These are phyloP conservation scores for Ceratobasidium theobromae DNA, from an alignment of 1,284 basidiomycete genomes.

Conservation along the genomic window DNA sequence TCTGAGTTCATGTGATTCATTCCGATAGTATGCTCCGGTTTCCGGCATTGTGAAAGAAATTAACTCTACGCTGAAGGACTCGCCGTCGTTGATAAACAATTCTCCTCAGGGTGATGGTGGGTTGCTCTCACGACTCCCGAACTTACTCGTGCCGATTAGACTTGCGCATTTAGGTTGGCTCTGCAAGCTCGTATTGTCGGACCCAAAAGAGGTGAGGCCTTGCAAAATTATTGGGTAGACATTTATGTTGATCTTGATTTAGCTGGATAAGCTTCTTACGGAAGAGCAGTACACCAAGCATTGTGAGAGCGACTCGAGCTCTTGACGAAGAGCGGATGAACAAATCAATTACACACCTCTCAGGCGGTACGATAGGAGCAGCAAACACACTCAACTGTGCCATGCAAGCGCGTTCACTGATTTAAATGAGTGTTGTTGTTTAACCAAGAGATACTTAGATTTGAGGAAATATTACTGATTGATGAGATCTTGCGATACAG, in stretches of 20 bases:
- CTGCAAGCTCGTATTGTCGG: conserved; percentile 85
- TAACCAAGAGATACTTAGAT: not conserved
- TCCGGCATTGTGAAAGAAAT: conserved; percentile 81
- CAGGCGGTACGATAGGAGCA: conserved; percentile 8
- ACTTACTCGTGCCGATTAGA: not conserved
- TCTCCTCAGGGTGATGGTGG: conserved; percentile 82
- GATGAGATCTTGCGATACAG: too few relatives aligned
- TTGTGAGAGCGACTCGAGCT: conserved; percentile 54
- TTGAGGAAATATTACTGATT: not conserved
- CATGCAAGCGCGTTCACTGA: conserved; percentile 37
- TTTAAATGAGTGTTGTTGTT: conserved; percentile 40
- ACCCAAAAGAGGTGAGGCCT: conserved; percentile 66
- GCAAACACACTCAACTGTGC: conserved; percentile 2
- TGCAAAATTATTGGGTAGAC: not conserved
- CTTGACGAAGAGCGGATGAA: not conserved
- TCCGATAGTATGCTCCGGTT: conserved; percentile 81
- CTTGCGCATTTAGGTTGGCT: conserved; percentile 76
- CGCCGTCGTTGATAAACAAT: conserved; percentile 88
- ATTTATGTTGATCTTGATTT: conserved; percentile 33
- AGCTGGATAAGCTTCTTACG: conserved; percentile 76
- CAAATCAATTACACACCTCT: conserved; percentile 5
- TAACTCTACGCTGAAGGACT: conserved; percentile 69
- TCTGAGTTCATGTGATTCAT: conserved; percentile 42
- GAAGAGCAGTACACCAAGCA: conserved; percentile 77
- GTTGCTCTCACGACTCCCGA: conserved; percentile 38